Evolutionary conservation across 2,329 filamentous ascomycete genomes (phyloP).

Genomic region (Monosporascus sp.): DNA sequence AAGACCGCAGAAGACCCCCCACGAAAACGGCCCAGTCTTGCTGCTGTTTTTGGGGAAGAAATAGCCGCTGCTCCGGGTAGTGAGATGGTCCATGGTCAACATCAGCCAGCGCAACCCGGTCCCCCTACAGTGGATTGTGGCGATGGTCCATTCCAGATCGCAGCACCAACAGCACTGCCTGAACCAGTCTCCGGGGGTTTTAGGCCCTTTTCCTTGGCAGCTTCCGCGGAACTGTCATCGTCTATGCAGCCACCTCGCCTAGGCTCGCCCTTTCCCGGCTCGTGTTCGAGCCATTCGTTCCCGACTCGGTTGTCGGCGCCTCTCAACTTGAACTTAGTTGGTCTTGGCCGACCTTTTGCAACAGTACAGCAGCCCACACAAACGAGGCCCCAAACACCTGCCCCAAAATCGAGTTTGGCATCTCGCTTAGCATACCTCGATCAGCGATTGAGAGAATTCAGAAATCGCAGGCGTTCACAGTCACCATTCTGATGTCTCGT

Average conservation of each 20-base stretch:
- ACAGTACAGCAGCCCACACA: conserved; percentile 48
- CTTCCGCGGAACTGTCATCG: conserved; percentile 17
- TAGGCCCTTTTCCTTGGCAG: neutral
- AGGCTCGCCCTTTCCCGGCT: conserved; percentile 53
- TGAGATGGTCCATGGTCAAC: conserved; percentile 6
- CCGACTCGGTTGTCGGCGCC: conserved; percentile 51
- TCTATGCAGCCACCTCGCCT: conserved; percentile 43
- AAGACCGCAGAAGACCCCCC: conserved; percentile 41
- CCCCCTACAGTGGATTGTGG: too few relatives aligned
- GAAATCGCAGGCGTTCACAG: conserved; percentile 43
- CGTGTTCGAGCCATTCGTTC: conserved; percentile 52
- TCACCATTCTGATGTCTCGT: conserved; percentile 38
- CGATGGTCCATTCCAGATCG: conserved; percentile 3
- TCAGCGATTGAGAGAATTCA: conserved; percentile 50
- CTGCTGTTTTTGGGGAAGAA: conserved; percentile 45
- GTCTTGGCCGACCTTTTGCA: conserved; percentile 48
- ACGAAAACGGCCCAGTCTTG: conserved; percentile 51
- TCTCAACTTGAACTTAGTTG: conserved; percentile 38
- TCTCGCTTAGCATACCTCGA: conserved; percentile 54
- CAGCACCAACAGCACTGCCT: too few relatives aligned
- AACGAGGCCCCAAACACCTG: conserved; percentile 28
- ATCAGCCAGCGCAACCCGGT: neutral
- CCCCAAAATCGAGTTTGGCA: conserved; percentile 37
- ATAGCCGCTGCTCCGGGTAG: conserved; percentile 1
- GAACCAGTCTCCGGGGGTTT: too few relatives aligned